Conservation (phyloP, 169 alveolate genomes). For the Perkinsus olseni region DNA sequence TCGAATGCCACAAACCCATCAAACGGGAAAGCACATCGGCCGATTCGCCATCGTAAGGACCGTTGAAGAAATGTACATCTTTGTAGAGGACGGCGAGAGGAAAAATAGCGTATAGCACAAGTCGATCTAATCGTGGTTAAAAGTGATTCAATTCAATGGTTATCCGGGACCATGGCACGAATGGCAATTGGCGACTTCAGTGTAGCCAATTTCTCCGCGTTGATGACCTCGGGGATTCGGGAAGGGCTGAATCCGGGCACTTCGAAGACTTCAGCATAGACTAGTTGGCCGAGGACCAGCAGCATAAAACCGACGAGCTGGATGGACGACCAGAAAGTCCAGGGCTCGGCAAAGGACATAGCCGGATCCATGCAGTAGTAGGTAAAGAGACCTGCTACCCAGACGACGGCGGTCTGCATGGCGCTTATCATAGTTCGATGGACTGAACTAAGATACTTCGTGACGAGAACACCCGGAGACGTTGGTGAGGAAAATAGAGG, state of each 20-base stretch:
- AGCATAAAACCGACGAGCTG: background rate
- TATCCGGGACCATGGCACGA: background rate
- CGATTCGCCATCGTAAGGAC: too few relatives aligned
- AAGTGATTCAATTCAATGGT: too few relatives aligned
- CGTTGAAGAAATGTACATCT: too few relatives aligned
- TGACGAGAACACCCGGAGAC: background rate
- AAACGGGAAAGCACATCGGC: too few relatives aligned
- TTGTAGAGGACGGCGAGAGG: too few relatives aligned
- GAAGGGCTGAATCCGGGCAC: background rate
- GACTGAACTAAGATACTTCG: background rate
- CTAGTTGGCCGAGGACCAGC: background rate
- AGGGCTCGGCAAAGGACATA: background rate
- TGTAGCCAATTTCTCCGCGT: background rate
- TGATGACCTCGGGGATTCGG: background rate
- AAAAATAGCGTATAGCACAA: too few relatives aligned
- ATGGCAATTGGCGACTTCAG: background rate
- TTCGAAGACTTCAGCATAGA: background rate
- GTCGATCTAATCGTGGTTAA: too few relatives aligned
- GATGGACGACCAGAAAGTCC: background rate
- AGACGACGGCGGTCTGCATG: background rate
- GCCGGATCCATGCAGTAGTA: background rate
- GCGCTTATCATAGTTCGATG: conserved; percentile 1
- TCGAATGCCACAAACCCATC: too few relatives aligned
- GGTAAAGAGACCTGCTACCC: background rate
- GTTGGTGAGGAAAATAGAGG: background rate